Conservation (phyloP, 1,139 yeast genomes). For the Lodderomyces beijingensis region DNA sequence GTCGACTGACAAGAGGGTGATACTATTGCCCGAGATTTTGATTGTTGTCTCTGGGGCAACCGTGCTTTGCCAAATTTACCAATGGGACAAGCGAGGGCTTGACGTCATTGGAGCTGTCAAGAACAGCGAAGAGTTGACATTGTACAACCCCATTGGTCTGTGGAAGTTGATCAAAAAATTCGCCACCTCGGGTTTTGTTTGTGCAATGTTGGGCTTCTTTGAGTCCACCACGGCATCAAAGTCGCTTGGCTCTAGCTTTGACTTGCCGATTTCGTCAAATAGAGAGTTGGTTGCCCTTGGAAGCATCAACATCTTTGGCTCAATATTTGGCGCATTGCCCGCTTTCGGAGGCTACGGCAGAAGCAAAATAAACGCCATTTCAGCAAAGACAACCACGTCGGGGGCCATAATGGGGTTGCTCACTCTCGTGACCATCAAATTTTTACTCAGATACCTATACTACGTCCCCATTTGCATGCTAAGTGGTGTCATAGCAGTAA, state of each 20-base stretch:
- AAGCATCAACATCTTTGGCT: slow-evolving; percentile 60
- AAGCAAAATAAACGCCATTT: slow-evolving; percentile 79
- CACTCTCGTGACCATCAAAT: slow-evolving; percentile 62
- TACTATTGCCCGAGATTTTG: slow-evolving; percentile 79
- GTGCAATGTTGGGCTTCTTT: slow-evolving; percentile 87
- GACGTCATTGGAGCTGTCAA: slow-evolving; percentile 66
- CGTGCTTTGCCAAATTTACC: slow-evolving; percentile 45
- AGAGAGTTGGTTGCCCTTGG: slow-evolving; percentile 84
- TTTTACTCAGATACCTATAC: slow-evolving; percentile 59
- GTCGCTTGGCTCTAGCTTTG: slow-evolving; percentile 63
- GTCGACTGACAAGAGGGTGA: slow-evolving; percentile 26
- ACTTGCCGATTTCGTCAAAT: slow-evolving; percentile 66
- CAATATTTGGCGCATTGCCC: slow-evolving; percentile 77
- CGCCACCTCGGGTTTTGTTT: slow-evolving; percentile 60
- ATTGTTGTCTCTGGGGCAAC: slow-evolving; percentile 67
- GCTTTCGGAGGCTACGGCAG: slow-evolving; percentile 97
- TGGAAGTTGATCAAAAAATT: slow-evolving; percentile 38
- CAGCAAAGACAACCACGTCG: slow-evolving; percentile 80
- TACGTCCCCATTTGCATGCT: slow-evolving; percentile 78
- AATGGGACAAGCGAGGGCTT: slow-evolving; percentile 59
- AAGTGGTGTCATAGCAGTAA: slow-evolving; percentile 74
- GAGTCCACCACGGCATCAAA: slow-evolving; percentile 93
- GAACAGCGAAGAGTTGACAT: slow-evolving; percentile 18
- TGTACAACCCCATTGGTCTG: slow-evolving; percentile 31
- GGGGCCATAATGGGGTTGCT: slow-evolving; percentile 77